Percentiles rank a stretch among this genome's conserved stretches.
Conservation (phyloP, 129 eudicot genomes). For the Deinandra increscens region DNA sequence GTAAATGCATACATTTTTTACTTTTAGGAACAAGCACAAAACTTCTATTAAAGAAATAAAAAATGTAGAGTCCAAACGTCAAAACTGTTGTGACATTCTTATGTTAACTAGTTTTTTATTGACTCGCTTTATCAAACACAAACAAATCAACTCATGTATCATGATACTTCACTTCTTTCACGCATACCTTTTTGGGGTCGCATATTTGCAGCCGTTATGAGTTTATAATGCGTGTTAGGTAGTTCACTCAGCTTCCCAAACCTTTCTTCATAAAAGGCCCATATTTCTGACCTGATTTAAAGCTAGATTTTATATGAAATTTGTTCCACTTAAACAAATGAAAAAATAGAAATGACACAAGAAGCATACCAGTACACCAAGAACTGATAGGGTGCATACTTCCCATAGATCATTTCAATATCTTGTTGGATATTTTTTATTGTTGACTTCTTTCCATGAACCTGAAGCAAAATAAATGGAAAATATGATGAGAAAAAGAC, state of each 20-base stretch:
- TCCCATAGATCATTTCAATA: conserved; percentile 60
- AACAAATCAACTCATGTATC: not conserved
- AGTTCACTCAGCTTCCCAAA: conserved; percentile 79
- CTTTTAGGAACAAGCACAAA: no score
- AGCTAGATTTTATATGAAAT: not conserved
- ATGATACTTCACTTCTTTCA: conserved; percentile 20
- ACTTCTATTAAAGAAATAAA: no score
- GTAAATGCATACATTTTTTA: no score
- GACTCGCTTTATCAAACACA: not conserved
- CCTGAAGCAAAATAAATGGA: conserved; percentile 38
- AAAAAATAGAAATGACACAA: not conserved
- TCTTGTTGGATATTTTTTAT: conserved; percentile 46
- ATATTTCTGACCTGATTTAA: conserved; percentile 68
- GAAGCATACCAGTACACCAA: conserved; percentile 76
- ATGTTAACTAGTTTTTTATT: not conserved
- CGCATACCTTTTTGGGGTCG: conserved; percentile 25
- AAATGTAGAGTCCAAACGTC: no score
- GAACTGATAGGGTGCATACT: conserved; percentile 82
- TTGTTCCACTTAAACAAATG: conserved; percentile 2
- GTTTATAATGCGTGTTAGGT: conserved; percentile 58
- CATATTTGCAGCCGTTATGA: conserved; percentile 81
- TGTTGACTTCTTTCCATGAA: conserved; percentile 59
- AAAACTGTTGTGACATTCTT: no score
- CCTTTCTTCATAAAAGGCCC: conserved; percentile 80
- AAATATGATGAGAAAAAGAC: not conserved